Evolutionary conservation across 805 yeast genomes (phyloP), one percentile per base, ranked within the genome.

Genomic region (Candida manassasensis): DNA sequence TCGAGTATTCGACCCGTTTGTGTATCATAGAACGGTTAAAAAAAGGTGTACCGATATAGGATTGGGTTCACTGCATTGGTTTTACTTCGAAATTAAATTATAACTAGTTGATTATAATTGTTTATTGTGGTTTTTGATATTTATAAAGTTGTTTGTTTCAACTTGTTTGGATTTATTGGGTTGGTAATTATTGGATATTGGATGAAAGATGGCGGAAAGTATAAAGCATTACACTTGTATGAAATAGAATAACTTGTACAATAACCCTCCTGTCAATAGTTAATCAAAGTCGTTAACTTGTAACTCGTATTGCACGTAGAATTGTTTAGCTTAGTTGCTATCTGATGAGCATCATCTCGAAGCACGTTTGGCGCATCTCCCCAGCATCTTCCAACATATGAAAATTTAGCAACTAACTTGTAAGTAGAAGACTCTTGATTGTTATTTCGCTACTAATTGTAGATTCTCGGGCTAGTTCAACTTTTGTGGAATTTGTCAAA

Each of bases 401-500:
- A 21, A 21, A 21, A 21, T 11, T 11, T 9, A 21, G 25, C 25
- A 21, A 21, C 9, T 11, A 9, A 21, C 9, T 9, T 11, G 11
- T 9, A 21, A 9, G 11, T 9, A 9, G 25, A 21, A 21, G 10
- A 9, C 9, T 9, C 25, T 21, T 21, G 11, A 21, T 21, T 11
- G 11, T 11, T 21, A 9, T 21, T 9, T 11, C 11, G 25, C 25
- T 9, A 11, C 9, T 11, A 21, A 9, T 21, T 9, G 25, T 11
- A 9, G 10, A 21, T 11, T 21, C 11, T 9, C 25, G 25, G 10
- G 10, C 25, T 11, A 21, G 25, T 21, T 21, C 25, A 11, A 21
- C 11, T 11, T 12, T 16, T 22, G 32, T 40, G 43, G 3, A 30
- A 33, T 12, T 35, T 32, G 14, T 40, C 40, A 25, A 27, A 40